Conservation (phyloP, 495 filamentous ascomycete species). For the Corynascus novoguineensis region DNA sequence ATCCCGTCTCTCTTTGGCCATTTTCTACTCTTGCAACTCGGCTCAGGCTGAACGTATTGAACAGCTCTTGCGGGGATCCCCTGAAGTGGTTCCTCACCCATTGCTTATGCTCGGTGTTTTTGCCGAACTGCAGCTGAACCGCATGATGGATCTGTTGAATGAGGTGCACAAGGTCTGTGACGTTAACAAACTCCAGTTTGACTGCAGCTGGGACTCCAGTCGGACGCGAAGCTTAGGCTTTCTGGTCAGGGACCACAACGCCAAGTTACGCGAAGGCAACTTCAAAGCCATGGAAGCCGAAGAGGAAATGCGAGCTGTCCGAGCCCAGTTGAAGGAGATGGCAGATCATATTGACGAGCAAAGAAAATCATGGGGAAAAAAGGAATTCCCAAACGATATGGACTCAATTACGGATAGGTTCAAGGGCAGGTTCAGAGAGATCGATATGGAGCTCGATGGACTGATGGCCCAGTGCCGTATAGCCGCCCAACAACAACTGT, state of each 20-base stretch:
- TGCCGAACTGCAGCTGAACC: conserved; percentile 17
- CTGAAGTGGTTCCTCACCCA: conserved; percentile 14
- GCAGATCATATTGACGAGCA: not conserved
- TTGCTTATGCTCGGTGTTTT: conserved; percentile 16
- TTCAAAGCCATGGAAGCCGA: not conserved
- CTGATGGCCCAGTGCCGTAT: conserved; percentile 12
- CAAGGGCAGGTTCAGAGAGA: conserved; percentile 9
- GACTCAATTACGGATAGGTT: conserved; percentile 1
- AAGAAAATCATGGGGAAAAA: not conserved
- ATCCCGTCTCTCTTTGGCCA: conserved; percentile 1
- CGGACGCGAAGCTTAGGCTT: too few relatives aligned
- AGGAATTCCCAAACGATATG: not conserved
- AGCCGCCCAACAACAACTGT: conserved; percentile 2
- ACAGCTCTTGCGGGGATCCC: not conserved
- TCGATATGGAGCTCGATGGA: conserved; percentile 10
- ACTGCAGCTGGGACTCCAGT: not conserved
- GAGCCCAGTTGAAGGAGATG: conserved; percentile 7
- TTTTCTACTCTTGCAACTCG: conserved; percentile 11
- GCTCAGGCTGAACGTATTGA: not conserved
- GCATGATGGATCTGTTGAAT: not conserved
- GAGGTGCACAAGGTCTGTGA: not conserved
- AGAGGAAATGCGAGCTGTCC: conserved; percentile 7
- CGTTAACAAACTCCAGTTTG: not conserved
- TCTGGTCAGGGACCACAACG: not conserved
- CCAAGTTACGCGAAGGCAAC: not conserved